Percentiles rank a stretch among this genome's conserved stretches.
These are phyloP conservation scores for Cladosporium oxysporum DNA, from an alignment of 2,329 filamentous ascomycete species.

Conservation along the genomic window DNA sequence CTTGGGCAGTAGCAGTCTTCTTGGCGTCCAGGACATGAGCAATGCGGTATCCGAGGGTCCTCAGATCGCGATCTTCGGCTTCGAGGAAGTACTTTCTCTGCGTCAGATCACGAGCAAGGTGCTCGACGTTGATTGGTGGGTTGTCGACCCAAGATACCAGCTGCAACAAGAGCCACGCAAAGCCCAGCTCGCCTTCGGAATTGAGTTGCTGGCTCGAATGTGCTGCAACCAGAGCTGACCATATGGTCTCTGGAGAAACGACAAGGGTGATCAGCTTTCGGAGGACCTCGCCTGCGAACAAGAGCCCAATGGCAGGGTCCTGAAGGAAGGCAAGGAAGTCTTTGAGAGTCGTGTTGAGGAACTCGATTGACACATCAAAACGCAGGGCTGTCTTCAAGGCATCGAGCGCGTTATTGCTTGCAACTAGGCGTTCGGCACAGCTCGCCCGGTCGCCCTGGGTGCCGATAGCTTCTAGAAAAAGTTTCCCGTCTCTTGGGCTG, in stretches of 20 bases:
- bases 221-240: constrained; percentile 50
- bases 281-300: constrained; percentile 55
- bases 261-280: constrained; percentile 50
- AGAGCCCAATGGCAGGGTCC: constrained; percentile 48
- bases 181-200: constrained; percentile 31
- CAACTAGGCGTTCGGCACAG: constrained; percentile 46
- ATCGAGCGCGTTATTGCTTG: constrained; percentile 37
- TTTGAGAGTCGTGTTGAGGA: constrained; percentile 46
- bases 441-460: constrained; percentile 43
- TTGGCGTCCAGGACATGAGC: constrained; percentile 40
- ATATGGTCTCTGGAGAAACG: constrained; percentile 56
- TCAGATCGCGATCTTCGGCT: constrained; percentile 34
- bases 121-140: constrained; percentile 28
- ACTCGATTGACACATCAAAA: constrained; percentile 45
- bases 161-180: constrained; percentile 47
- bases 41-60: constrained; percentile 46
- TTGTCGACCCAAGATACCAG: constrained; percentile 45
- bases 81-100: constrained; percentile 28
- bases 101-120: constrained; percentile 22
- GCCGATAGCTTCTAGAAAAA: constrained; percentile 54
- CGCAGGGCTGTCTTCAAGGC: constrained; percentile 47
- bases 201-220: constrained; percentile 32
- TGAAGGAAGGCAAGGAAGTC: constrained; percentile 42
- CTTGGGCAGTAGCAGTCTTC: constrained; percentile 20
- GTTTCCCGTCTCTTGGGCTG: constrained; percentile 43